A percentile compares a stretch with the other conserved stretches of the same genome.
Conservation (phyloP, 305 asterid genomes). For the Rubia tinctorum region DNA sequence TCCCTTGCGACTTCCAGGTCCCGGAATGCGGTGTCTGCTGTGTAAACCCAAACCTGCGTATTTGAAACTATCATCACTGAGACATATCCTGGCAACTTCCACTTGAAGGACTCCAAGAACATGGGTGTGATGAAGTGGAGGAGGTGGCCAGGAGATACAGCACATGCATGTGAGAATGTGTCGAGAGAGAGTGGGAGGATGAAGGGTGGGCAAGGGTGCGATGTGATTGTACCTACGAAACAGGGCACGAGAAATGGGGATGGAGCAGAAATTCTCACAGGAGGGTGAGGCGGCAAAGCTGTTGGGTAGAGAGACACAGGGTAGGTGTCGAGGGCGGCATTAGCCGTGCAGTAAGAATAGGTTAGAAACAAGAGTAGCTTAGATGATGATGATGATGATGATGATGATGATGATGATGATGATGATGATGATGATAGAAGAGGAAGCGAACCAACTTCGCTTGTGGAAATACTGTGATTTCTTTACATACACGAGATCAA, state of each 20-base stretch:
- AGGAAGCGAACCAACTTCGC: too few relatives aligned
- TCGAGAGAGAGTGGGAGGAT: constrained; percentile 72
- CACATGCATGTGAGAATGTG: constrained; percentile 70
- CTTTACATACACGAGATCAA: too few relatives aligned
- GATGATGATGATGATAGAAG: constrained; percentile 1
- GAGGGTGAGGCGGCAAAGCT: too few relatives aligned
- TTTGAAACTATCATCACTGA: constrained; percentile 61
- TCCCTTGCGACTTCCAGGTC: constrained; percentile 66
- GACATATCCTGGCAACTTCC: constrained; percentile 50
- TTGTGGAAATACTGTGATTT: too few relatives aligned
- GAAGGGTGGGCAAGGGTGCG: constrained; percentile 63
- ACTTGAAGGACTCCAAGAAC: too few relatives aligned
- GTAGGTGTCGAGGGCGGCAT: too few relatives aligned
- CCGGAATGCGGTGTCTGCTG: constrained; percentile 49
- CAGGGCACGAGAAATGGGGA: too few relatives aligned
- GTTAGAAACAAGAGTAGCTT: too few relatives aligned
- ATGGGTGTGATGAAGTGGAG: constrained; percentile 59
- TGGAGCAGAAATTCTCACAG: too few relatives aligned
- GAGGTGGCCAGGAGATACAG: constrained; percentile 76
- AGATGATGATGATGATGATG: too few relatives aligned
- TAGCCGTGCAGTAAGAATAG: too few relatives aligned
- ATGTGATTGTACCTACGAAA: constrained; percentile 53
- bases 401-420: too few relatives aligned
- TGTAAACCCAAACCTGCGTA: constrained; percentile 51
- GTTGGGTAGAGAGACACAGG: constrained; percentile 66